Percentiles rank a stretch among this genome's conserved stretches.
Evolutionary conservation across 116 monocot genomes (phyloP).

Genomic region (Thalassia testudinum): DNA sequence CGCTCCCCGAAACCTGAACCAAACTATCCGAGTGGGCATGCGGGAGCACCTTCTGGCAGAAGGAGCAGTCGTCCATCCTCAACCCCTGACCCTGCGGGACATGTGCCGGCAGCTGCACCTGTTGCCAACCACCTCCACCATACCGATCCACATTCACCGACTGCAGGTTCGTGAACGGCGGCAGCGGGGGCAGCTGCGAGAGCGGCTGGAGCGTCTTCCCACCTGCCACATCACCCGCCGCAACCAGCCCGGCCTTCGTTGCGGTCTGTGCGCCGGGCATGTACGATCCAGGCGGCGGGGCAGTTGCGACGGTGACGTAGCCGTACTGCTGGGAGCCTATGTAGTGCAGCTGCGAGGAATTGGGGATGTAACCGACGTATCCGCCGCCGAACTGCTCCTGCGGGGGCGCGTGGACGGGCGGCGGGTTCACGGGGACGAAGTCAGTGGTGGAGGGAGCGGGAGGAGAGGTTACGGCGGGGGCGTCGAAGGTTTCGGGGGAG

Average conservation of each 20-base stretch:
- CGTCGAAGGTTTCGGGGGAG: not conserved
- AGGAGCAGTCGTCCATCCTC: conserved; percentile 41
- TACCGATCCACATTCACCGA: conserved; percentile 15
- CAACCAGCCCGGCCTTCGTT: not conserved
- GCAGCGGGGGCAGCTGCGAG: conserved; percentile 39
- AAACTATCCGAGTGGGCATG: conserved; percentile 63
- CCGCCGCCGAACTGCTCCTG: conserved; percentile 6
- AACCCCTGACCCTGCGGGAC: conserved; percentile 9
- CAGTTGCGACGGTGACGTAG: not conserved
- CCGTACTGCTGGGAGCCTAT: not conserved
- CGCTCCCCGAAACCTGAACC: conserved; percentile 24
- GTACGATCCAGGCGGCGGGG: not conserved
- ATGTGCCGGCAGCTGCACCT: not conserved
- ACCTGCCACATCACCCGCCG: not conserved
- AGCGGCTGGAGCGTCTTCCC: conserved; percentile 12
- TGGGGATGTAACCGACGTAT: not conserved
- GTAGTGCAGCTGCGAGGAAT: not conserved
- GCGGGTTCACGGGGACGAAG: conserved; percentile 16
- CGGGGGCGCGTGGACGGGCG: not conserved
- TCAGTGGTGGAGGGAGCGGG: conserved; percentile 6
- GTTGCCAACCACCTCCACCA: conserved; percentile 14
- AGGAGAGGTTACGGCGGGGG: not conserved
- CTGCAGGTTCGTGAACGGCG: conserved; percentile 12
- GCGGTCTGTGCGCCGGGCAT: conserved; percentile 5
- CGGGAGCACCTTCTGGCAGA: conserved; percentile 55